Evolutionary conservation across 345 rosid species (phyloP).

Genomic region (Sisymbrium irio): DNA sequence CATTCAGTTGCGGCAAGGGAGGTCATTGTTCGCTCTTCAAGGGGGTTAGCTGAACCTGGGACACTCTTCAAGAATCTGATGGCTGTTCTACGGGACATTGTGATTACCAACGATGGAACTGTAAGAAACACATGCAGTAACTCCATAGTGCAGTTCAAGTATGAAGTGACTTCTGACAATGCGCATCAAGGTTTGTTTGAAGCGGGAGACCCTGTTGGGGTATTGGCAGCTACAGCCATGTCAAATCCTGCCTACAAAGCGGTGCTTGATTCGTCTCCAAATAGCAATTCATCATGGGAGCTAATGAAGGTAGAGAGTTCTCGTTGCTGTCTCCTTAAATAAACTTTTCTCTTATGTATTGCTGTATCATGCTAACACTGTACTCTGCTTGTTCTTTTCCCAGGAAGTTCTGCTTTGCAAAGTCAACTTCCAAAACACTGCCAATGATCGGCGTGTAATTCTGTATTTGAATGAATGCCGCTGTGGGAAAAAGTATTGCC

Average conservation of each 20-base stretch:
- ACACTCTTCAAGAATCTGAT: conserved; percentile 88
- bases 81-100: conserved; percentile 95
- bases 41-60: conserved; percentile 96
- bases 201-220: conserved; percentile 98
- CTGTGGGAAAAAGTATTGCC: conserved; percentile 78
- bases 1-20: conserved; percentile 84
- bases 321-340: conserved; percentile 1
- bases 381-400: conserved; percentile 23
- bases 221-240: conserved; percentile 96
- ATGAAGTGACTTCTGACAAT: conserved; percentile 51
- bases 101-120: conserved; percentile 87
- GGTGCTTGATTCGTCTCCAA: conserved; percentile 90
- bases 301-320: conserved; percentile 72
- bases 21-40: conserved; percentile 82
- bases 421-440: conserved; percentile 70
- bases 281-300: conserved; percentile 94
- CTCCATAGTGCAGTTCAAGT: conserved; percentile 78
- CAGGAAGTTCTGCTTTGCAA: conserved; percentile 91
- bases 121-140: conserved; percentile 84
- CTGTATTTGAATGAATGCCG: conserved; percentile 64
- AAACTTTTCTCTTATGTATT: conserved; percentile 1
- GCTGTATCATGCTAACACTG: neutral
- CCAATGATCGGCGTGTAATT: conserved; percentile 66
- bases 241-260: conserved; percentile 98
- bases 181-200: conserved; percentile 53